Evolutionary conservation across 768 basidiomycete genomes (phyloP).

Genomic region (Hypholoma sublateritium): DNA sequence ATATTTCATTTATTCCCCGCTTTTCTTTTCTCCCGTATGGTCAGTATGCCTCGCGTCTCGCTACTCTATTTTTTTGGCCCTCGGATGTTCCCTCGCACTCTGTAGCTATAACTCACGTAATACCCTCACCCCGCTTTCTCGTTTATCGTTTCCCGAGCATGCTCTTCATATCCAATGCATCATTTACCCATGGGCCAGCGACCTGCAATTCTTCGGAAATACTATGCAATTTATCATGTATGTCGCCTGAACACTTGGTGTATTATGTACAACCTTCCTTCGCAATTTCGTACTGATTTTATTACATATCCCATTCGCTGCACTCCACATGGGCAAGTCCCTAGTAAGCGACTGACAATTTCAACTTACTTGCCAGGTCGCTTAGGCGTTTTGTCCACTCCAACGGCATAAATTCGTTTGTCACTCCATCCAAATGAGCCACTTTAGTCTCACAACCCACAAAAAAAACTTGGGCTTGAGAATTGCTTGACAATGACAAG

Average conservation of each 20-base stretch:
- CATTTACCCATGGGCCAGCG: neutral
- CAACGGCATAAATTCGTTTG: neutral
- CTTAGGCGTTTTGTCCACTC: neutral
- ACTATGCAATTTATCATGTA: neutral
- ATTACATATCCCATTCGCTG: too few relatives aligned
- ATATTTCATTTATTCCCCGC: constrained; percentile 1
- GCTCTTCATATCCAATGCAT: neutral
- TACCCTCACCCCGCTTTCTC: constrained; percentile 9
- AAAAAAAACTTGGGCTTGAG: neutral
- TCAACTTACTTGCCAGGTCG: too few relatives aligned
- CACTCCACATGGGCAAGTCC: too few relatives aligned
- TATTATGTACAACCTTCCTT: too few relatives aligned
- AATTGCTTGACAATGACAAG: too few relatives aligned
- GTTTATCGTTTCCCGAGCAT: constrained; percentile 6
- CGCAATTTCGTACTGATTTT: too few relatives aligned
- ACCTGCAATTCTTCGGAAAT: neutral
- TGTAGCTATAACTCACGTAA: constrained; percentile 11
- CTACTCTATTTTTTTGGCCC: neutral
- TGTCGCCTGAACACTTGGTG: neutral
- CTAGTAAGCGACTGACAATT: too few relatives aligned
- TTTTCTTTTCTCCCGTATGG: constrained; percentile 3
- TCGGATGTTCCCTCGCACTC: neutral
- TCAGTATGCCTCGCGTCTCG: neutral
- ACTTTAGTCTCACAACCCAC: constrained; percentile 1
- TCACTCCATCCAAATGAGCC: neutral